Evolutionary conservation across 2,329 filamentous ascomycete species (phyloP).

Genomic region (Bipolaris bicolor): DNA sequence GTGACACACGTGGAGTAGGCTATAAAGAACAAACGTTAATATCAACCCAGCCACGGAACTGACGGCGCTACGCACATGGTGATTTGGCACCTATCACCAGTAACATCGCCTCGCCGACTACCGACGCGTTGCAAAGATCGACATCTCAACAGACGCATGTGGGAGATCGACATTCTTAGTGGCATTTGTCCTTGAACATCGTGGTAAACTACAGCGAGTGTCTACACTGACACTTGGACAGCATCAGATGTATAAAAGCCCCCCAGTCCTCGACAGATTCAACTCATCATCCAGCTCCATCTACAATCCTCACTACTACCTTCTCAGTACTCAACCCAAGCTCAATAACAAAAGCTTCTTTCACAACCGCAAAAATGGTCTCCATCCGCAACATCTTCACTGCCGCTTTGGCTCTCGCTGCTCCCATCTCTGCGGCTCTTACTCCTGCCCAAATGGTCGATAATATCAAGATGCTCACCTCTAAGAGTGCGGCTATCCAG

Average conservation of each 20-base stretch:
- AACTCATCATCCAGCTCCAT: conserved; percentile 13
- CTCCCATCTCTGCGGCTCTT: conserved; percentile 12
- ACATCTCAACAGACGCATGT: conserved; percentile 2
- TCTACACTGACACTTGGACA: background rate
- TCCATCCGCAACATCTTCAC: conserved; percentile 23
- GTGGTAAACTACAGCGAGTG: background rate
- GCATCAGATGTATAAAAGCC: conserved; percentile 6
- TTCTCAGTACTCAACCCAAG: background rate
- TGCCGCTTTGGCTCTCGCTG: conserved; percentile 19
- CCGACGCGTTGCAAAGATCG: background rate
- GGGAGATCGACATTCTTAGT: conserved; percentile 8
- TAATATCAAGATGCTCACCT: conserved; percentile 17
- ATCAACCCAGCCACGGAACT: background rate
- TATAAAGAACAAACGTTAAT: background rate
- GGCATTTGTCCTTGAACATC: background rate
- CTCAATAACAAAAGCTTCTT: background rate
- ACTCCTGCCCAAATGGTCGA: conserved; percentile 15
- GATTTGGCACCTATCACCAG: background rate
- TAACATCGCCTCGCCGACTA: background rate
- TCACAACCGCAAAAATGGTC: conserved; percentile 19
- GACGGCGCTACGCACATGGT: background rate
- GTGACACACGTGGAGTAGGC: background rate
- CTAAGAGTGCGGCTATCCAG: conserved; percentile 19
- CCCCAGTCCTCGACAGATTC: conserved; percentile 1
- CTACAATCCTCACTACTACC: conserved; percentile 6